Evolutionary conservation across 768 basidiomycete genomes (phyloP), one percentile per base, ranked within the genome.

Genomic region (Rhodosporidiobolus sp.): DNA sequence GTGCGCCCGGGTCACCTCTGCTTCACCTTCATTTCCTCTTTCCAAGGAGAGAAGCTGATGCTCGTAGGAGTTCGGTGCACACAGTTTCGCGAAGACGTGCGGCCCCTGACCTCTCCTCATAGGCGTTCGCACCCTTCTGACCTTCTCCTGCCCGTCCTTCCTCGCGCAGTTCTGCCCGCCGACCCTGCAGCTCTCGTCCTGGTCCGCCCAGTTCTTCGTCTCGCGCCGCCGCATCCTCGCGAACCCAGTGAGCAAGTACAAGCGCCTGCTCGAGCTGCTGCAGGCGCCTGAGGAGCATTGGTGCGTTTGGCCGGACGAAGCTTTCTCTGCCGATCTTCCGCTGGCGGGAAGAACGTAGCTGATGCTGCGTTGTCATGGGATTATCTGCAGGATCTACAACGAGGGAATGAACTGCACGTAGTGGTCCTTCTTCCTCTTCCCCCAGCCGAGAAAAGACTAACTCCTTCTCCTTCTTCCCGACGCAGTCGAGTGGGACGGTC

Each of bases 161-260:
- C 20, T 48, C 26, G 24, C 35, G n/a, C 62, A 73, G 60, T 64
- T 77, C 38, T 69, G 69, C 68, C 65, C 69, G 17, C 72, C 69
- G 11, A 67, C 68, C 54, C 45, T 63, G 4, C 67, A 81, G 76
- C 73, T 80, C 16, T 28, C 54, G 0, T 73, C 80, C 19, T 82
- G 79, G 76, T 77, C 80, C 1, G 79, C 78, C 19, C 80, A 81
- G 66, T 80, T 81, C 68, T 46, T 79, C 43, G 80, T 77, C 43
- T 80, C 79, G 0, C 69, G 76, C 11, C 60, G 69, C 55, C 69
- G 80, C 20, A 81, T 81, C 43, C 35, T 77, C 30, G 66, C 65
- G 7, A 80, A 79, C 69, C 43, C 72, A 28, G 65, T 60, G 7
- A 20, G 32, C n/a, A 76, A 75, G 65, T 82, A 81, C 67, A 57